Evolutionary conservation across 257 asterid genomes (phyloP).

Genomic region (Penstemon eatonii): DNA sequence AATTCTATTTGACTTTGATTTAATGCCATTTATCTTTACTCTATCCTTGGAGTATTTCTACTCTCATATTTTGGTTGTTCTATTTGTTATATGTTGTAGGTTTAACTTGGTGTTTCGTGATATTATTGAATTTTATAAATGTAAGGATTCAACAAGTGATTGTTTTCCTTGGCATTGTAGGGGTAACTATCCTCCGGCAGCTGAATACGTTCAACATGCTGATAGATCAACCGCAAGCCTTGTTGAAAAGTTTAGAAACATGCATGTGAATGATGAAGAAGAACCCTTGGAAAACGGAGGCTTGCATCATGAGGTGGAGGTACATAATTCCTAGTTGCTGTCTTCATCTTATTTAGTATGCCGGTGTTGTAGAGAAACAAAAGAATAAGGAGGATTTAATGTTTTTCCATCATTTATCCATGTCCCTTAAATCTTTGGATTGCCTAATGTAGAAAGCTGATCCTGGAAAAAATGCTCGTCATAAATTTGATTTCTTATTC

Average conservation of each 20-base stretch:
- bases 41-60: constrained; percentile 19
- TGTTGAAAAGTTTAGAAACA: constrained; percentile 69
- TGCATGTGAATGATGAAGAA: constrained; percentile 61
- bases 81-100: constrained; percentile 9
- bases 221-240: constrained; percentile 75
- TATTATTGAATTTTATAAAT: constrained; percentile 8
- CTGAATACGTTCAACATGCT: constrained; percentile 59
- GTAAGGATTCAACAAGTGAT: constrained; percentile 8
- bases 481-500: background rate
- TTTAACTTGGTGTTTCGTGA: constrained; percentile 7
- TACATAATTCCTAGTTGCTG: constrained; percentile 19
- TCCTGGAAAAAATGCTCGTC: background rate
- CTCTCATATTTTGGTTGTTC: background rate
- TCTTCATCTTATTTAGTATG: constrained; percentile 2
- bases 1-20: constrained; percentile 6
- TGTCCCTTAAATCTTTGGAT: background rate
- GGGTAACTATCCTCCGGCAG: constrained; percentile 68
- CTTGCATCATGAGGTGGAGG: constrained; percentile 66
- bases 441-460: constrained; percentile 4
- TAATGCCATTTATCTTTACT: background rate
- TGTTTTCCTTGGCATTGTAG: constrained; percentile 44
- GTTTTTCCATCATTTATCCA: background rate
- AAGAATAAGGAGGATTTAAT: constrained; percentile 4
- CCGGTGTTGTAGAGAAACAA: background rate
- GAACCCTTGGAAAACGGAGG: constrained; percentile 80